A percentile compares a stretch with the other conserved stretches of the same genome.
Conservation (phyloP, 352 stramenopile genomes). For the Globisporangium camurandrum region DNA sequence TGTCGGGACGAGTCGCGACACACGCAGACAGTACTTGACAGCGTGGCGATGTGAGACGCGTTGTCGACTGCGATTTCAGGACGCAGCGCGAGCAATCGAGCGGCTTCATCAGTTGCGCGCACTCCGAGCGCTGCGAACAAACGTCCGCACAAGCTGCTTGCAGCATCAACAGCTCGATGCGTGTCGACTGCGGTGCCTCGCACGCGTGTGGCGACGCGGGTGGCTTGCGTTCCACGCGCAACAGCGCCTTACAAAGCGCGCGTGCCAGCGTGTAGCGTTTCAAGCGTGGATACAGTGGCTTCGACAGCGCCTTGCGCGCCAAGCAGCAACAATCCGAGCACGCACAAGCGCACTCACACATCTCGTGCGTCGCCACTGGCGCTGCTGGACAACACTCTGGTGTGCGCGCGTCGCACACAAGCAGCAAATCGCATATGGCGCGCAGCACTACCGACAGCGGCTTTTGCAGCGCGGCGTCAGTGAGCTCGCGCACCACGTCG, state of each 20-base stretch:
- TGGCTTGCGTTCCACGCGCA: slow-evolving; percentile 5
- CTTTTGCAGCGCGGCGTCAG: slow-evolving; percentile 19
- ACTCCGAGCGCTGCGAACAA: not conserved
- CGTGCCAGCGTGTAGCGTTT: not conserved
- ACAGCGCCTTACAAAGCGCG: not conserved
- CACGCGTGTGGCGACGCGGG: slow-evolving; percentile 5
- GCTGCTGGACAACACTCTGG: not conserved
- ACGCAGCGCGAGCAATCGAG: not conserved
- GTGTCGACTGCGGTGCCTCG: not conserved
- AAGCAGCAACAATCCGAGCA: not conserved
- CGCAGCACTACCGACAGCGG: slow-evolving; percentile 8
- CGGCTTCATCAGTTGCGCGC: not conserved
- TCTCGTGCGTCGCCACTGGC: not conserved
- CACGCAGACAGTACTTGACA: not conserved
- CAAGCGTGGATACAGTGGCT: not conserved
- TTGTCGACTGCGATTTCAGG: not conserved
- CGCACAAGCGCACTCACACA: not conserved
- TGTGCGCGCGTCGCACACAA: not conserved
- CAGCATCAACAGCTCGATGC: not conserved
- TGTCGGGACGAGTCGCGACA: not conserved
- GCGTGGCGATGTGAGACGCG: slow-evolving; percentile 1
- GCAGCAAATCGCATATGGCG: slow-evolving; percentile 7
- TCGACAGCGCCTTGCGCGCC: not conserved
- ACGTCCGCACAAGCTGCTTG: not conserved
- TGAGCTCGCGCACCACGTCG: slow-evolving; percentile 15